Percentiles rank a stretch among this genome's conserved stretches.
These are phyloP conservation scores for Beauveria sp. DNA, from an alignment of 2,329 filamentous ascomycete genomes.

Conservation along the genomic window DNA sequence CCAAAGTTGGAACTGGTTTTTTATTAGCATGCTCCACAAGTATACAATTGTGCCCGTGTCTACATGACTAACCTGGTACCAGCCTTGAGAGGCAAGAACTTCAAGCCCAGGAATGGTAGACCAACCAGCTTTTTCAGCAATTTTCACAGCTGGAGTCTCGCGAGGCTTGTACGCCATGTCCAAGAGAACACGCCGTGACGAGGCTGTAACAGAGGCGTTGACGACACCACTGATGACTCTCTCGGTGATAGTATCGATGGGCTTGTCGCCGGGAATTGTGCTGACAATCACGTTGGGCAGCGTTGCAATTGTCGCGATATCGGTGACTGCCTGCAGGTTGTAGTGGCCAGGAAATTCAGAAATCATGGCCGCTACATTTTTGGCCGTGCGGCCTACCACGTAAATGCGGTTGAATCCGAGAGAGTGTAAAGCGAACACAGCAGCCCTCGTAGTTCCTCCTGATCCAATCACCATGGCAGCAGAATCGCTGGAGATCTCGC, in stretches of 20 bases:
- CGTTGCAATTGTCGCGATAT: conserved; percentile 39
- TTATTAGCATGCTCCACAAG: conserved; percentile 15
- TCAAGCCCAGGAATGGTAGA: conserved; percentile 78
- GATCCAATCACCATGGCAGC: conserved; percentile 76
- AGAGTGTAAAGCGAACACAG: conserved; percentile 77
- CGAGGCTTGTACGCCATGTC: conserved; percentile 97
- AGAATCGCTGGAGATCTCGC: conserved; percentile 30
- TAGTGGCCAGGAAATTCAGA: conserved; percentile 67
- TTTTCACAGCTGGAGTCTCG: conserved; percentile 74
- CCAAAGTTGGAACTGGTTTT: conserved; percentile 67
- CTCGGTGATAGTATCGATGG: conserved; percentile 66
- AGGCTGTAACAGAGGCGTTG: conserved; percentile 28
- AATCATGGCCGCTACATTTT: conserved; percentile 61
- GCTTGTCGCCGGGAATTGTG: conserved; percentile 82
- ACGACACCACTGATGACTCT: conserved; percentile 53
- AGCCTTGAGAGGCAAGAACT: conserved; percentile 81
- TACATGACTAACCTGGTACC: conserved; percentile 61
- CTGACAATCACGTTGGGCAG: conserved; percentile 68
- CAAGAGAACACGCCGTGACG: conserved; percentile 55
- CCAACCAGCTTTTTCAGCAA: conserved; percentile 71
- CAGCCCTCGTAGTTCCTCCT: conserved; percentile 85
- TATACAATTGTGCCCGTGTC: not conserved
- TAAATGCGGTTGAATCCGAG: conserved; percentile 85
- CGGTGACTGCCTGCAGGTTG: conserved; percentile 57
- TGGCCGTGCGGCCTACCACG: conserved; percentile 67